Base-by-base conservation (phyloP, 192 early-diverging fungal genomes). In the Oehlia diaphana region DNA sequence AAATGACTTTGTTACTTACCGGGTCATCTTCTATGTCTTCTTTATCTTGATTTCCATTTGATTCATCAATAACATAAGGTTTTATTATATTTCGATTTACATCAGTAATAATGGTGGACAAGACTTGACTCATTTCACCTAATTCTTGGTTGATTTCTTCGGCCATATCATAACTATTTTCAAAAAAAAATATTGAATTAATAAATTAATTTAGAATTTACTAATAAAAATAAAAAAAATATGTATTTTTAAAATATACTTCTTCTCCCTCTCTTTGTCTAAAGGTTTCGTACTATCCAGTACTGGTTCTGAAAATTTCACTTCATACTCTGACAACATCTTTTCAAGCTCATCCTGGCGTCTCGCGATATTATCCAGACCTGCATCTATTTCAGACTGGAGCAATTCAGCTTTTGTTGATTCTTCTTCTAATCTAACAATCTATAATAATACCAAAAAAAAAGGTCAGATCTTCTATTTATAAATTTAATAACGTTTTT, bases 101-200 rank as follows among this genome's bases (percentile, higher is more conserved):
- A 47, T 98, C 96, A 44, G 92, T 92, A 64, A 99, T 92, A 81
- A 99, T 90, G 64, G 84, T 87, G 21, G 89, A 89, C 63, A 99
- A 84, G 64, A 93, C 92, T 50, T 90, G 84, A 28, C 90, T 90
- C 86, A 99, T 92, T 64, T 95, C 93, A 79, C 97, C 96, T 65
- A 99, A 83, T 77, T 97, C 93, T 78, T 86, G 90, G 85, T 95
- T 95, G 50, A 99, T 83, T n/a, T 86, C 86, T 86, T 95, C 95
- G 9, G 96, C 96, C 53, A 96, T 84, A 74, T 87, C 85, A 85
- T 97, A 99, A 19, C 95, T 92, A 64, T 89, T 89, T 67, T 96
- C n/a, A 1, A 31, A 23, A 10, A n/a, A 23, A 65, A 94, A 73
- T 6, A 23, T 53, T n/a, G 6, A 49, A 14, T 28, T 28, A 12